Evolutionary conservation across 2,329 filamentous ascomycete genomes (phyloP), one percentile per base, ranked within the genome.

Genomic region (Neonectria hederae): DNA sequence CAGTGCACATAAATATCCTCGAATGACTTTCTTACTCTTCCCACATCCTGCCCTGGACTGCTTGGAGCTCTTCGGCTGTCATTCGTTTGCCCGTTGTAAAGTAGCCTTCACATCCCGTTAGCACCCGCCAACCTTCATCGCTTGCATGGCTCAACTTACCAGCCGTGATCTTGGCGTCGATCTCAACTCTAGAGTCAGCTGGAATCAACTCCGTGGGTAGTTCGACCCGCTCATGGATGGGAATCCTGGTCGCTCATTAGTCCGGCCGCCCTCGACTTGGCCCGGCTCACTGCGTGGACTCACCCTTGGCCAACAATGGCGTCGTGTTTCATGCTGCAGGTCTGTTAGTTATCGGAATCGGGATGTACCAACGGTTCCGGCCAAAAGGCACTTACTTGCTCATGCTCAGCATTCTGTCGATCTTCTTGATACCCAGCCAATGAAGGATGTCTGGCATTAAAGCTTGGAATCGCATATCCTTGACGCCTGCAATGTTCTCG

Each of bases 341-440:
- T n/a, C 54, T 62, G 65, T 79, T 69, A 80, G 76, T 69, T 62
- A 62, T 77, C 69, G 77, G 72, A 52, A 63, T 66, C 69, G 77
- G 72, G 51, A 64, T 66, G 56, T 30, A 30, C 17, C 24, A 46
- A 40, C 46, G 54, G 57, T 30, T 62, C 65, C 49, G 54, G 21
- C 26, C 45, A 19, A 54, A 48, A 38, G 49, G n/a, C 28, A 83
- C 89, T 83, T 76, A 92, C 90, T 98, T 97, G 81, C 93, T 97
- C 96, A 98, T 98, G 82, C 93, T 97, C 73, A 97, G 83, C 96
- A 98, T 99, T 65, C 94, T 87, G 79, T 99, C 96, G 76, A 99
- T 98, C 85, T 98, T 98, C 77, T 92, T 96, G 76, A 99, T 97
- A 66, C 96, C 96, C 30, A 99, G 87, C 96, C 96, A 98, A 81